phyloP scores from a whole-genome alignment of 441 rosid genomes.

The Erodium texanum region DNA sequence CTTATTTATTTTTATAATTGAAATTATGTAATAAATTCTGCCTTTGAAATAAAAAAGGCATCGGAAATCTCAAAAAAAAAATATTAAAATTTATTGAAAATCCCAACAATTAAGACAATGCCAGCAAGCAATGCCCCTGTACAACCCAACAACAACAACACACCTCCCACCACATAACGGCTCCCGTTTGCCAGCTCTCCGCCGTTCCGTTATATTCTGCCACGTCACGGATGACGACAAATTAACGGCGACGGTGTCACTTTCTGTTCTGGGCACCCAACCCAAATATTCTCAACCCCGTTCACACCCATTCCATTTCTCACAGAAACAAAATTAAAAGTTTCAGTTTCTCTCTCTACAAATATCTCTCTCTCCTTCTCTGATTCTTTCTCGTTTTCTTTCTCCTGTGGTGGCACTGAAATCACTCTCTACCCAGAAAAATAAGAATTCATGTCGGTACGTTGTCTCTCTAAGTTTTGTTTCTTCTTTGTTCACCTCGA shows the following conservation, averaged over 20 bases:
- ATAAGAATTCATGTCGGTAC: neutral
- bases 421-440: neutral
- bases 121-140: neutral
- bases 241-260: neutral
- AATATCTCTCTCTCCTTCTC: neutral
- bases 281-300: neutral
- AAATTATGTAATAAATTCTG: too few relatives aligned
- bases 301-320: neutral
- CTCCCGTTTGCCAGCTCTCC: neutral
- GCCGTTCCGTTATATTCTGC: conserved; percentile 2
- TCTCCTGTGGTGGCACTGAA: neutral
- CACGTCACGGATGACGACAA: neutral
- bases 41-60: neutral
- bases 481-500: neutral
- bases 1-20: too few relatives aligned
- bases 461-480: neutral
- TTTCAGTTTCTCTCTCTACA: neutral
- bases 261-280: neutral
- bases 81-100: neutral
- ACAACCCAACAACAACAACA: neutral
- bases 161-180: neutral
- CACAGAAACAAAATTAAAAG: neutral
- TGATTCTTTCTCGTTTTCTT: neutral
- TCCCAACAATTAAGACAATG: neutral
- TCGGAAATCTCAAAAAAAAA: neutral